Evolutionary conservation across 106 monocot genomes (phyloP), one percentile per base, ranked within the genome.

Genomic region (Chionographis japonica): DNA sequence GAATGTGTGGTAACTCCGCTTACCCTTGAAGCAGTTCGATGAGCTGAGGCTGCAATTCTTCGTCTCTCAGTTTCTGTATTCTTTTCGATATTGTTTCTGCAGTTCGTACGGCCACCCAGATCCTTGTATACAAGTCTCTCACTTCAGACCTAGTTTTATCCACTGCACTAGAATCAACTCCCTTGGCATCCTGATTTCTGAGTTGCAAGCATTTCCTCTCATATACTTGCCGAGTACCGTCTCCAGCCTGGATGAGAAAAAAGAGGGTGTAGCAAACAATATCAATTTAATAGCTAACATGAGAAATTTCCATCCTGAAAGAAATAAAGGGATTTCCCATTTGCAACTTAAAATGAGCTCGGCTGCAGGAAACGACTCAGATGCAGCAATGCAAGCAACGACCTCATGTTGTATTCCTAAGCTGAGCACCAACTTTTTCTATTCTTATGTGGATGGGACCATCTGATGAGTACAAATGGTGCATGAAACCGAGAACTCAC

Each of bases 21-120:
- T 80, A 98, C 98, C 98, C 98, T 55, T 88, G 85, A 16, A 98
- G 68, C 18, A 98, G 75, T 76, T 98, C 98, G n/a, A 90, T 67
- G 17, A 98, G 78, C 73, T 98, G 98, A 2, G 98, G 98, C 10
- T 90, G 87, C 74, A 98, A 66, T 63, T 98, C 97, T 52, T 98
- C 93, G 40, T 93, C 98, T 73, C 77, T 80, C 36, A 98, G 66
- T 54, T 93, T 90, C 55, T 93, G 76, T 54, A 98, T 98, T 73
- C 72, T 87, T 42, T 68, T 75, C 3, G 98, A 90, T 56, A 98
- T 90, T 12, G 90, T 88, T 71, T 98, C 90, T 14, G 85, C 90
- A 53, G 88, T 79, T 11, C 81, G 78, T 55, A 98, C 67, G 6
- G 85, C 69, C 4, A 98, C 93, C 73, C 77, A 81, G 39, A 98